phyloP scores from a whole-genome alignment of 805 yeast genomes.

The Nakazawaea ishiwadae region DNA sequence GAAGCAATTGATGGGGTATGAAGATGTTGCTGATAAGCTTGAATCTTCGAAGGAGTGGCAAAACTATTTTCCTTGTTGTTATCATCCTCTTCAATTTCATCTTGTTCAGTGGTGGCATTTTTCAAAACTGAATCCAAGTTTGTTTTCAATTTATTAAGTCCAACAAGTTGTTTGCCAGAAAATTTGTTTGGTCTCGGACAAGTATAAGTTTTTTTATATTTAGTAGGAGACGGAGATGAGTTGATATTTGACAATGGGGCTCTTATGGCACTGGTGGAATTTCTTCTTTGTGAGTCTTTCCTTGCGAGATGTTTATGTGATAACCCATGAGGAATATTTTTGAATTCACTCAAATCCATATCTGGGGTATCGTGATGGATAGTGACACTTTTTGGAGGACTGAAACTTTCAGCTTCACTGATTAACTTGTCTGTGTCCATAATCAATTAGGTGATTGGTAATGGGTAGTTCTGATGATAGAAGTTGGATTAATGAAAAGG shows the following conservation, averaged over 20 bases:
- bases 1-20: slow-evolving; percentile 6
- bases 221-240: slow-evolving; percentile 4
- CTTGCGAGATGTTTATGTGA: slow-evolving; percentile 27
- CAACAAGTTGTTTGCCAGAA: not conserved
- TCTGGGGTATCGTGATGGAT: slow-evolving; percentile 10
- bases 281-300: slow-evolving; percentile 20
- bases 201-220: slow-evolving; percentile 23
- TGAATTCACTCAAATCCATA: slow-evolving; percentile 13
- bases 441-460: not conserved
- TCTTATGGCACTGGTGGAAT: slow-evolving; percentile 12
- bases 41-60: slow-evolving; percentile 8
- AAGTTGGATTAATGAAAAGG: not conserved
- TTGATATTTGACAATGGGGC: slow-evolving; percentile 4
- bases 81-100: not conserved
- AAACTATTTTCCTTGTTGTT: slow-evolving; percentile 6
- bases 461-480: not conserved
- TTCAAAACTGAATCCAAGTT: slow-evolving; percentile 11
- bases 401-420: slow-evolving; percentile 11
- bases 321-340: slow-evolving; percentile 43
- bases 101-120: not conserved
- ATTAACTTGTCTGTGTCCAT: slow-evolving; percentile 12
- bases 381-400: slow-evolving; percentile 7
- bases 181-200: slow-evolving; percentile 24
- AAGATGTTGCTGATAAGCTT: slow-evolving; percentile 1
- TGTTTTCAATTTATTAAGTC: slow-evolving; percentile 5